Percentiles rank a stretch among this genome's conserved stretches.
These are phyloP conservation scores for Didymella lethalis DNA, from an alignment of 2,329 filamentous ascomycete species.

Conservation along the genomic window DNA sequence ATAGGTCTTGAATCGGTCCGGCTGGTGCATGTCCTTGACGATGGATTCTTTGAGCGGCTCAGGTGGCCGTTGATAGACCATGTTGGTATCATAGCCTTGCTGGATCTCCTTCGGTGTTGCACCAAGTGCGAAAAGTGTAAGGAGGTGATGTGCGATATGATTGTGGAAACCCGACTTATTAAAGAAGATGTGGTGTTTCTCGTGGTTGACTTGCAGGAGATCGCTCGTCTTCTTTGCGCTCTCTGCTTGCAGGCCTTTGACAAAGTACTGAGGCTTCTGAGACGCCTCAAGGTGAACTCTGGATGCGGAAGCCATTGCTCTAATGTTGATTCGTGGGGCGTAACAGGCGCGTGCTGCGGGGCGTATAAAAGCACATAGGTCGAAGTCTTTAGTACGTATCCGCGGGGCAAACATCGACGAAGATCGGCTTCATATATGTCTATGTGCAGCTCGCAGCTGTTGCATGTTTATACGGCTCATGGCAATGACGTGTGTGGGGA, in stretches of 20 bases:
- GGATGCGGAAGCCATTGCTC: conserved; percentile 45
- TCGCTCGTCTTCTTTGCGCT: conserved; percentile 70
- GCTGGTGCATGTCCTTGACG: conserved; percentile 65
- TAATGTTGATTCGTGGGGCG: neutral
- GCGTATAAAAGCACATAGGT: neutral
- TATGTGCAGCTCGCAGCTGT: neutral
- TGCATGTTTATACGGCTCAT: conserved; percentile 2
- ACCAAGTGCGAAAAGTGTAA: conserved; percentile 78
- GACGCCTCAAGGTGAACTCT: conserved; percentile 53
- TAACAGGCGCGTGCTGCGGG: neutral
- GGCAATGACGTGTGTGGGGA: conserved; percentile 17
- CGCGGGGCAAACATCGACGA: conserved; percentile 5
- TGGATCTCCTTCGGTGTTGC: conserved; percentile 68
- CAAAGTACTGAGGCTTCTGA: conserved; percentile 58
- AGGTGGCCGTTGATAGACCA: conserved; percentile 69
- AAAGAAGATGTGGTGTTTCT: conserved; percentile 81
- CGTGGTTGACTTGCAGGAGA: conserved; percentile 78
- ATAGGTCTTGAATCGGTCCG: conserved; percentile 63
- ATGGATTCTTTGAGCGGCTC: conserved; percentile 59
- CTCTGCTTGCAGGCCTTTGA: conserved; percentile 59
- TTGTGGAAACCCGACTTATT: conserved; percentile 79
- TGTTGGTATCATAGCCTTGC: conserved; percentile 70
- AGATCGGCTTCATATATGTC: neutral
- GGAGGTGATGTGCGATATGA: conserved; percentile 80
- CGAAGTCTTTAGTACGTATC: neutral